These are phyloP conservation scores for Rhodotorula taiwanensis DNA, from an alignment of 768 basidiomycete species.

Conservation along the genomic window DNA sequence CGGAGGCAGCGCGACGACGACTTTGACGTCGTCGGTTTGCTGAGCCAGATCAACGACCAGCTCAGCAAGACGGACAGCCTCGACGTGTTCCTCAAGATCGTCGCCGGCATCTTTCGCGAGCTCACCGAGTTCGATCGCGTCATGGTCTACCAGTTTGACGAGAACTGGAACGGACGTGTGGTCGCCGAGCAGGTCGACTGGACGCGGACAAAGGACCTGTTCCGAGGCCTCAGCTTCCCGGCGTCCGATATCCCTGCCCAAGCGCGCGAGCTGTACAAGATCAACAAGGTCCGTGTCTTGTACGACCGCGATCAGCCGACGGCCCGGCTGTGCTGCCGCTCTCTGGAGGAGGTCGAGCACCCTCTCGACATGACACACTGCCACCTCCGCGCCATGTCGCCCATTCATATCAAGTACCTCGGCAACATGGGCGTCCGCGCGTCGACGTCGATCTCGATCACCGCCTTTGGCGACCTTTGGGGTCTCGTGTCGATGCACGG, in stretches of 20 bases:
- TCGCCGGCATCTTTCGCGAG: constrained; percentile 67
- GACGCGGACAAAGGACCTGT: constrained; percentile 65
- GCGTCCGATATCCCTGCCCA: constrained; percentile 52
- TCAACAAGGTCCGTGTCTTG: constrained; percentile 70
- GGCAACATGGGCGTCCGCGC: constrained; percentile 75
- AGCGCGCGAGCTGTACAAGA: constrained; percentile 62
- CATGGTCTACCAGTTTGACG: constrained; percentile 55
- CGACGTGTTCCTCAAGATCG: constrained; percentile 58
- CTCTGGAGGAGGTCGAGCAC: constrained; percentile 57
- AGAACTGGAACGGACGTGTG: constrained; percentile 45
- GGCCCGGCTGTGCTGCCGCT: constrained; percentile 63
- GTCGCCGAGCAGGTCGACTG: constrained; percentile 75
- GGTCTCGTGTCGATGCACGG: constrained; percentile 47
- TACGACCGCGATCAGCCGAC: constrained; percentile 68
- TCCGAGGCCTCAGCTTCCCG: constrained; percentile 65
- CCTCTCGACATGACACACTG: constrained; percentile 79
- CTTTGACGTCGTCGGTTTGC: constrained; percentile 73
- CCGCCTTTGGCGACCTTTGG: constrained; percentile 73
- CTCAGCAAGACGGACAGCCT: constrained; percentile 60
- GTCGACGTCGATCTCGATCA: constrained; percentile 77
- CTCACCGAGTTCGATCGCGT: constrained; percentile 75
- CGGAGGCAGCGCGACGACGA: constrained; percentile 46
- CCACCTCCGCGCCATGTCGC: constrained; percentile 78
- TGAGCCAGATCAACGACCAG: constrained; percentile 75
- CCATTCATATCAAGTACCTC: constrained; percentile 72